These are phyloP conservation scores for Beauveria scarabaeidicola DNA, from an alignment of 2,329 filamentous ascomycete genomes.

Conservation along the genomic window DNA sequence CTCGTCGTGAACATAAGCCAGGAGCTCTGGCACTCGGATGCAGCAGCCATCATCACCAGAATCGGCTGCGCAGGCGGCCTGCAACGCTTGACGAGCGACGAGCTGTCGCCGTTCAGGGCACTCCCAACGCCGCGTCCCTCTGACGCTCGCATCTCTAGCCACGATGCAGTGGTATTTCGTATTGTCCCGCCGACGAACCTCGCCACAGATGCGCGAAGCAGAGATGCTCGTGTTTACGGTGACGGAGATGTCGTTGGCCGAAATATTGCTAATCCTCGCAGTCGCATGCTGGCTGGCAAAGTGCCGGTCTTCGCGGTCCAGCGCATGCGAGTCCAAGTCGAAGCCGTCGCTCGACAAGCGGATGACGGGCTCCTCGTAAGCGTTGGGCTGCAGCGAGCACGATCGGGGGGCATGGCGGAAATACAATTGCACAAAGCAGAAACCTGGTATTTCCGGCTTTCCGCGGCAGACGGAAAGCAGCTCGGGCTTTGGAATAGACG, in stretches of 20 bases:
- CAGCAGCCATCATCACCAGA: neutral
- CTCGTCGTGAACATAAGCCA: neutral
- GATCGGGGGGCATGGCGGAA: neutral
- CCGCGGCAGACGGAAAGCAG: neutral
- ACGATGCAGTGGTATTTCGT: neutral
- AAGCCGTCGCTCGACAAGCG: neutral
- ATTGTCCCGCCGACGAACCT: neutral
- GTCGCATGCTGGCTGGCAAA: neutral
- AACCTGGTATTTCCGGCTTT: neutral
- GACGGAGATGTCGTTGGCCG: neutral
- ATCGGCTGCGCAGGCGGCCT: neutral
- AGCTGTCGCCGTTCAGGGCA: neutral
- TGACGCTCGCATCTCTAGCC: neutral
- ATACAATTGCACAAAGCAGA: neutral
- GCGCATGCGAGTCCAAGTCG: neutral
- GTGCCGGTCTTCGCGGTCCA: neutral
- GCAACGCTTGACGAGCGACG: neutral
- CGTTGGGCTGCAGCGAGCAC: neutral
- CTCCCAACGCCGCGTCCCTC: neutral
- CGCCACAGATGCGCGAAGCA: neutral
- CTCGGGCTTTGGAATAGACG: neutral
- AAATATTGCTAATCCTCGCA: neutral
- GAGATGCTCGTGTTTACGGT: neutral
- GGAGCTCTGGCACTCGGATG: neutral
- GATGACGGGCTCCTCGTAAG: neutral